phyloP scores from a whole-genome alignment of 306 rosid species.

The Vigna hirtella region DNA sequence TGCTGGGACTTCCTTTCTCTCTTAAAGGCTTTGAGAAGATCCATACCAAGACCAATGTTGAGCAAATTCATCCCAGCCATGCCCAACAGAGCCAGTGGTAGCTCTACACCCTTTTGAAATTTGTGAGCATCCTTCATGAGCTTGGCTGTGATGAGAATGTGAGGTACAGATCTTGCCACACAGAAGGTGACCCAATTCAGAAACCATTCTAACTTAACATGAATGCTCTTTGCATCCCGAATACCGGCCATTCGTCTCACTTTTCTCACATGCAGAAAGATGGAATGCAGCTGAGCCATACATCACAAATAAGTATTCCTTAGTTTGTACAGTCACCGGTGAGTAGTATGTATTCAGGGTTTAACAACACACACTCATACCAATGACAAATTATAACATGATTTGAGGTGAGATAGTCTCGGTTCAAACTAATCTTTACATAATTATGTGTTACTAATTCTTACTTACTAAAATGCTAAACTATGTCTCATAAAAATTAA shows the following conservation, averaged over 20 bases:
- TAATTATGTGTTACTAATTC: not conserved
- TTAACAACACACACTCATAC: not conserved
- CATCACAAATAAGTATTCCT: slow-evolving; percentile 43
- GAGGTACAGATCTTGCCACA: slow-evolving; percentile 69
- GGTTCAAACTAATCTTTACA: not conserved
- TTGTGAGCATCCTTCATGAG: slow-evolving; percentile 78
- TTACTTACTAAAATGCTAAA: not conserved
- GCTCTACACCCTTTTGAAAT: slow-evolving; percentile 79
- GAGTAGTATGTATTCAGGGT: slow-evolving; percentile 2
- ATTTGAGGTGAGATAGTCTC: not conserved
- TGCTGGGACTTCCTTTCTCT: slow-evolving; percentile 60
- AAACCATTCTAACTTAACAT: slow-evolving; percentile 84
- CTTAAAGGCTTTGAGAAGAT: slow-evolving; percentile 76
- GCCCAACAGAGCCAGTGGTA: slow-evolving; percentile 87
- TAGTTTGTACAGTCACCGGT: slow-evolving; percentile 23
- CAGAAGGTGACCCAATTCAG: slow-evolving; percentile 79
- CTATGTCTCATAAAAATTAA: not conserved
- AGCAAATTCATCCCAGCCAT: slow-evolving; percentile 92
- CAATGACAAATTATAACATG: not conserved
- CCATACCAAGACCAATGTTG: slow-evolving; percentile 83
- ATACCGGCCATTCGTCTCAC: slow-evolving; percentile 83
- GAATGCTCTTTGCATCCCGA: slow-evolving; percentile 55
- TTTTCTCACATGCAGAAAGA: slow-evolving; percentile 85
- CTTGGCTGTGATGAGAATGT: slow-evolving; percentile 79
- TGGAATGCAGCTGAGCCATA: slow-evolving; percentile 81